Base-by-base conservation (phyloP, 768 basidiomycete genomes). In the Boletus bicolor region DNA sequence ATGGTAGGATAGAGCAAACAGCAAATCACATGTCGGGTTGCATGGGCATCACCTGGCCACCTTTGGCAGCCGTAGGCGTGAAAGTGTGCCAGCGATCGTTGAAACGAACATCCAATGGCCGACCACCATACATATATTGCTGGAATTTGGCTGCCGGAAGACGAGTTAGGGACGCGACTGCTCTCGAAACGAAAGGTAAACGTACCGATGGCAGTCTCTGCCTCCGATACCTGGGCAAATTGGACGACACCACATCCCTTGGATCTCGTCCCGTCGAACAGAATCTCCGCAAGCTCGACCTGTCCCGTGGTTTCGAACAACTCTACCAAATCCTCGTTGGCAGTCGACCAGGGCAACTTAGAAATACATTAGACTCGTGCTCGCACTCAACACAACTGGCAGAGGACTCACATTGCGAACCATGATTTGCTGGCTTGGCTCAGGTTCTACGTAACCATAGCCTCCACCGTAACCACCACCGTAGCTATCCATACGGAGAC, bases 271-370 rank as follows among this genome's bases (percentile, higher is more conserved):
- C 91, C 90, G 64, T 98, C 95, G 64, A 89, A 94, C 45, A 99
- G 73, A 60, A 98, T 96, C 73, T 99, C 96, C 3, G 96, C 96
- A 35, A 93, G 77, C 66, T 94, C 90, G 36, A 99, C 96, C 62
- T 89, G 88, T 10, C 95, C 96, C 0, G 95, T 97, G 35, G 96
- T 99, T 77, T 98, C 95, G 65, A 99, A 99, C 19, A 99, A 74
- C 74, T 99, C 96, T 21, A 99, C 95, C 43, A 99, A 76, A 70
- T 99, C 96, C 70, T 99, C 96, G 70, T 99, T 98, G 7, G 96
- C 94, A 44, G 96, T 99, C 10, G 96, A 98, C 95, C 95, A 99
- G 1, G 96, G 96, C 17, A 99, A 75, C 96, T 98, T 60, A 21
- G 54, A 45, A 55, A 44, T 37, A 45, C 10, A 17, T 53, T 24